These are phyloP conservation scores for Carpediemonas membranifera DNA, from an alignment of 78 protist genomes.

Conservation along the genomic window DNA sequence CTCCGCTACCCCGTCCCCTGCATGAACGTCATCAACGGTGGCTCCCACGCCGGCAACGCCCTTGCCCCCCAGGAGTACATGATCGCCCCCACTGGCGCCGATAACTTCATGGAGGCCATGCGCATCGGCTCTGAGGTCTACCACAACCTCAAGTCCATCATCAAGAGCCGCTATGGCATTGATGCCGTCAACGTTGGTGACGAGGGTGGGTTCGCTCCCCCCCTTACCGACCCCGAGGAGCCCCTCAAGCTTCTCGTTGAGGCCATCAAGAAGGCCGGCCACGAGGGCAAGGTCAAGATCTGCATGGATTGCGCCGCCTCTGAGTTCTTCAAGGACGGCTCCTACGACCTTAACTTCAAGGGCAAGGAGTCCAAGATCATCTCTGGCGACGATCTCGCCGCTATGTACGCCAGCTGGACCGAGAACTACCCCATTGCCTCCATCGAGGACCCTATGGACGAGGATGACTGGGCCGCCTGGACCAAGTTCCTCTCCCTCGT, in stretches of 20 bases:
- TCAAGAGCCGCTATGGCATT: slow-evolving; percentile 60
- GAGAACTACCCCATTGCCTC: slow-evolving; percentile 68
- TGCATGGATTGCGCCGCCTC: slow-evolving; percentile 77
- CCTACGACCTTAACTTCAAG: slow-evolving; percentile 93
- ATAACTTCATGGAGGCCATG: slow-evolving; percentile 72
- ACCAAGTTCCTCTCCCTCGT: slow-evolving; percentile 21
- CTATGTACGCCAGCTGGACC: slow-evolving; percentile 38
- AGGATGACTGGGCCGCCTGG: slow-evolving; percentile 89
- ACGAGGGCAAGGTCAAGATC: slow-evolving; percentile 54
- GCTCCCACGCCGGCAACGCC: slow-evolving; percentile 90
- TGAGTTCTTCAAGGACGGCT: slow-evolving; percentile 71
- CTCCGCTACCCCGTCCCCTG: slow-evolving; percentile 80
- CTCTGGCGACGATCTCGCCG: slow-evolving; percentile 45
- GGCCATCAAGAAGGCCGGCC: slow-evolving; percentile 91
- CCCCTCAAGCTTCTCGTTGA: slow-evolving; percentile 74
- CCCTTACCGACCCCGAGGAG: slow-evolving; percentile 64
- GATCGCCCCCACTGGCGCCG: slow-evolving; percentile 76
- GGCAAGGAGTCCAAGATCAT: slow-evolving; percentile 10
- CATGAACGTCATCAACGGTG: slow-evolving; percentile 99
- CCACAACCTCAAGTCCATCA: slow-evolving; percentile 76
- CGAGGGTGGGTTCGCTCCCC: slow-evolving; percentile 99
- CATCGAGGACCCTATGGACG: slow-evolving; percentile 95
- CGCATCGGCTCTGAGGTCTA: slow-evolving; percentile 86
- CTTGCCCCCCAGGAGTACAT: slow-evolving; percentile 92
- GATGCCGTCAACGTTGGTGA: slow-evolving; percentile 87